Evolutionary conservation across 495 filamentous ascomycete species (phyloP).

Genomic region (Friedmanniomyces simplex): DNA sequence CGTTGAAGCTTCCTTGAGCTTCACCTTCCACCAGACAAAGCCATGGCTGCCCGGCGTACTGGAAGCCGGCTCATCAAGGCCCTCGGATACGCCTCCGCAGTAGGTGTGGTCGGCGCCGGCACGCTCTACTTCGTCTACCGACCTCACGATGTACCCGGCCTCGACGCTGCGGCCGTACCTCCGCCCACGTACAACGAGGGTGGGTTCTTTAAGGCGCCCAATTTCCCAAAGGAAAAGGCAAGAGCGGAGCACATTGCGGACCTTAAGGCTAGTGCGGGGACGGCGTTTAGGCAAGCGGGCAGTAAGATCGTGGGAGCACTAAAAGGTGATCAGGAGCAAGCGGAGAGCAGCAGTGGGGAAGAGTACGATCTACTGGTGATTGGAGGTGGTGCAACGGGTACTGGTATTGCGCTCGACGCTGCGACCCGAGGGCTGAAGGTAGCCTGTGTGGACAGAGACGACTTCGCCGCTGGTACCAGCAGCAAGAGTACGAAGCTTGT

Average conservation of each 20-base stretch:
- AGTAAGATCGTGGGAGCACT: constrained; percentile 26
- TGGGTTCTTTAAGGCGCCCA: constrained; percentile 67
- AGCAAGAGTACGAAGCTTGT: constrained; percentile 97
- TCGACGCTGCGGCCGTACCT: constrained; percentile 66
- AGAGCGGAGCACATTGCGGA: constrained; percentile 56
- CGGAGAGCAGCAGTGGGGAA: constrained; percentile 13
- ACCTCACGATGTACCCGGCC: constrained; percentile 76
- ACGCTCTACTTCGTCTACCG: constrained; percentile 70
- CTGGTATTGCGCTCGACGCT: constrained; percentile 88
- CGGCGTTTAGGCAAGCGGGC: constrained; percentile 17
- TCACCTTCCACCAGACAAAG: background rate
- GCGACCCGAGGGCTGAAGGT: constrained; percentile 88
- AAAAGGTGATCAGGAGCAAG: constrained; percentile 30
- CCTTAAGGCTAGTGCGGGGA: constrained; percentile 38
- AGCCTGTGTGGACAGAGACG: constrained; percentile 87
- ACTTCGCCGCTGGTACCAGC: constrained; percentile 88
- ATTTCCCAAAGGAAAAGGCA: constrained; percentile 68
- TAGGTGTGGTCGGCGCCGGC: constrained; percentile 47
- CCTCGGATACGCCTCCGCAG: constrained; percentile 52
- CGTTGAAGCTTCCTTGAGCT: background rate
- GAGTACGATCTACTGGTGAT: constrained; percentile 84
- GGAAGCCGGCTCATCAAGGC: constrained; percentile 44
- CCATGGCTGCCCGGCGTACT: constrained; percentile 50
- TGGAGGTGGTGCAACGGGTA: constrained; percentile 84
- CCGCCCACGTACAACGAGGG: constrained; percentile 70